Base-by-base conservation (phyloP, 2,329 filamentous ascomycete genomes). In the Plectosphaerella sp. region DNA sequence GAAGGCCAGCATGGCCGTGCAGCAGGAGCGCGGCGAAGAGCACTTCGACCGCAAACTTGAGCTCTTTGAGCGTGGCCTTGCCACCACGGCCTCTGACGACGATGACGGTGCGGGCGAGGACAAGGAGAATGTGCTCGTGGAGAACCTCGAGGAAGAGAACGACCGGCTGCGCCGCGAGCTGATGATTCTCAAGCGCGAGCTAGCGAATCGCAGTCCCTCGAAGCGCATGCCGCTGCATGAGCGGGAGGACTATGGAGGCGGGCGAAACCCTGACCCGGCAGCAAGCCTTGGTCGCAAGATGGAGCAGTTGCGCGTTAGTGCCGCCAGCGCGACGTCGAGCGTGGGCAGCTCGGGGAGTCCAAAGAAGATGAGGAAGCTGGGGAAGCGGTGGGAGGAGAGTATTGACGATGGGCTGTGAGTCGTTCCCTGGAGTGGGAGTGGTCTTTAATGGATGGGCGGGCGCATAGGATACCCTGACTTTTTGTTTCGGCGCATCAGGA, bases 41-140 rank as follows among this genome's bases (percentile, higher is more conserved):
- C 90, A 95, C 68, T 81, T 94, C 64, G 92, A 97, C 67, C 83
- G 83, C 58, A 99, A 99, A 72, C 79, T 96, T 8, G 93, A 81
- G 54, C 72, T 83, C 1, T 74, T 83, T 45, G 79, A 82, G 64
- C 73, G 77, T 2, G 69, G 77, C 3, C 68, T 81, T 18, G 68
- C 68, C 5, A 57, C 67, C 20, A 52, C 62, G 0, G 28, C 22
- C 5, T 22, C 22, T 22, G 72, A 77, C 60, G 61, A 58, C n/a
- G 75, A 77, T 33, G 75, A 79, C 1, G 64, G 65, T 9, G 71
- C 70, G 10, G 70, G 76, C 11, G 72, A 77, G 8, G 72, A 83
- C 57, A 86, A 88, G 60, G 81, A 86, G 64, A 86, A 86, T 45
- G 70, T 80, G 2, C 66, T 82, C 2, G 72, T 85, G 6, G 81